phyloP scores from a whole-genome alignment of 2,329 filamentous ascomycete genomes.

The Penicillium sp. region DNA sequence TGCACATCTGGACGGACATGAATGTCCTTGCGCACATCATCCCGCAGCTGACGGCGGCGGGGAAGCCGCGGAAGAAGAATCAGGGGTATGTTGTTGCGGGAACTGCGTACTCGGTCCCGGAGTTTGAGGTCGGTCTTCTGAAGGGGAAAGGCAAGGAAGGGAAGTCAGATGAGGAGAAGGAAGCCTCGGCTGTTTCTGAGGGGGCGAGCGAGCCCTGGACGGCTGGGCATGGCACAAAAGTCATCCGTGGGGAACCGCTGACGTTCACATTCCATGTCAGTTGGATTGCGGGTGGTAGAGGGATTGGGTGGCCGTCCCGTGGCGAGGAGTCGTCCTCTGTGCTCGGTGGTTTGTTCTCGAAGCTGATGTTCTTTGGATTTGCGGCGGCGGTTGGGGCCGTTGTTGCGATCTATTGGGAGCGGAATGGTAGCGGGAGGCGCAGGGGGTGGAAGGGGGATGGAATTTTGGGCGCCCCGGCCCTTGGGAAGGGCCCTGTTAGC shows the following conservation, averaged over 20 bases:
- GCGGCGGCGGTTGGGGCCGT: constrained; percentile 43
- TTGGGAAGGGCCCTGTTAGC: constrained; percentile 53
- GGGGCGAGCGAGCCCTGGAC: constrained; percentile 54
- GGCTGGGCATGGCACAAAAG: constrained; percentile 59
- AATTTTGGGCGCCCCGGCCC: constrained; percentile 50
- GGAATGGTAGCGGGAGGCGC: constrained; percentile 30
- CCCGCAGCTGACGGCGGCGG: constrained; percentile 17
- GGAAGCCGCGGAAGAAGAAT: constrained; percentile 53
- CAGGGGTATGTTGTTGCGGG: constrained; percentile 83
- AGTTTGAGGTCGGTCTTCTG: constrained; percentile 58
- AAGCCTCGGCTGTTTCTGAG: constrained; percentile 50
- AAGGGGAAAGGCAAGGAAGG: constrained; percentile 19
- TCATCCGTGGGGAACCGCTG: constrained; percentile 86
- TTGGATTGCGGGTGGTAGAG: constrained; percentile 63
- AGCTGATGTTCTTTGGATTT: constrained; percentile 41
- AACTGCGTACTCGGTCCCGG: constrained; percentile 82
- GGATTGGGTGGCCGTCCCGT: constrained; percentile 39
- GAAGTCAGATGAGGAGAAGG: constrained; percentile 33
- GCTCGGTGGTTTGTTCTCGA: constrained; percentile 32
- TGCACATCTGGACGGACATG: constrained; percentile 87
- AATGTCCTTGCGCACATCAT: constrained; percentile 80
- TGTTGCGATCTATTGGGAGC: constrained; percentile 44
- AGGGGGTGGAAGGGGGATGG: constrained; percentile 53
- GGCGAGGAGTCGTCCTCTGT: constrained; percentile 19
- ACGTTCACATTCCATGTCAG: constrained; percentile 79